Conservation (phyloP, 192 early-diverging fungal genomes). For the Thamnidium elegans region DNA sequence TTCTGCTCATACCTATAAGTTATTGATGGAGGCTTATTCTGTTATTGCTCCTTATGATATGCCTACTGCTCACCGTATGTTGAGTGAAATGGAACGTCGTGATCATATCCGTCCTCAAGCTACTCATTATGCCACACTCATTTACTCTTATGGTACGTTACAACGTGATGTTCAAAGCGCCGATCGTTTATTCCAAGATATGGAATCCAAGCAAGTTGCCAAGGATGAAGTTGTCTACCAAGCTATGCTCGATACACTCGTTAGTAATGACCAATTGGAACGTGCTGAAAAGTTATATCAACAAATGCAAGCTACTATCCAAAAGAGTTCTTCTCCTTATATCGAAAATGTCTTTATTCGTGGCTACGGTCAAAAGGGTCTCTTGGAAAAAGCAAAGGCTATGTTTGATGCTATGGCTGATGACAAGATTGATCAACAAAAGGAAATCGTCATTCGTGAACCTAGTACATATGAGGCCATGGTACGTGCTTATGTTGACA, state of each 20-base stretch:
- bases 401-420: constrained; percentile 54
- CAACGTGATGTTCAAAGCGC: constrained; percentile 48
- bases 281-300: constrained; percentile 45
- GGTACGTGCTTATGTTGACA: constrained; percentile 51
- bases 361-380: constrained; percentile 45
- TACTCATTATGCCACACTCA: constrained; percentile 52
- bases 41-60: constrained; percentile 56
- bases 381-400: constrained; percentile 38
- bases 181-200: constrained; percentile 39
- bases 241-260: constrained; percentile 52
- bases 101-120: constrained; percentile 41
- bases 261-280: constrained; percentile 40
- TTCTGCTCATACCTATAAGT: constrained; percentile 51
- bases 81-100: constrained; percentile 37
- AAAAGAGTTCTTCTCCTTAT: constrained; percentile 44
- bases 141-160: constrained; percentile 53
- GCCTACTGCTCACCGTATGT: constrained; percentile 45
- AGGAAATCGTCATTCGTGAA: constrained; percentile 42
- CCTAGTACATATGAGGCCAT: constrained; percentile 60
- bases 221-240: constrained; percentile 53
- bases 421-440: constrained; percentile 20
- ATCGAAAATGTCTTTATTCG: constrained; percentile 61
- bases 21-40: constrained; percentile 55
- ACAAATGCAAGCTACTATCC: constrained; percentile 37
- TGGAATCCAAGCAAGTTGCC: constrained; percentile 31